Evolutionary conservation across 805 yeast genomes (phyloP), one percentile per base, ranked within the genome.

Genomic region (Zygoascus biomembranicola): DNA sequence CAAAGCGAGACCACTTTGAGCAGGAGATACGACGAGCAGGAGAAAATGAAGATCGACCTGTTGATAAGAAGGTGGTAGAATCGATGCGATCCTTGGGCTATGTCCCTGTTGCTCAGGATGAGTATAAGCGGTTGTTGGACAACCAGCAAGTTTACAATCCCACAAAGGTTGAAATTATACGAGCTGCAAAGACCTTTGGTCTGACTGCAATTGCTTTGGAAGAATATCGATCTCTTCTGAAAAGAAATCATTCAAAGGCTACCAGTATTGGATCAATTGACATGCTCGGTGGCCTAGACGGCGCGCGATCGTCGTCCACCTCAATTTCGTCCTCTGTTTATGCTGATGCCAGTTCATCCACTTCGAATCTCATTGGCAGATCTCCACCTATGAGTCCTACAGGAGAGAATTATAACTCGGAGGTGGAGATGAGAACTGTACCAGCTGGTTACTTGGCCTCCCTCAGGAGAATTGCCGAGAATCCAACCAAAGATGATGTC

Each of bases 131-230:
- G 16, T 60, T 69, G 19, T 51, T 66, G 9, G 63, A 63, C 8
- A 58, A 62, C 42, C 69, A 66, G 51, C 57, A 57, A 31, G 65
- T 63, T 16, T 65, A 63, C 43, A 62, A 62, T 19, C 71, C 71
- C 2, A 63, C 72, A 13, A 63, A 61, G 49, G 61, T 65, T 11
- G 73, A 69, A 19, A 59, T 69, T 16, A 57, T 66, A 19, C 59
- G 67, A 32, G 60, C 65, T 14, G 77, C 82, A 3, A 73, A 70
- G 60, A 64, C 64, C 14, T 73, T 74, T 58, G 73, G 74, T 8
- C 61, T 78, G 49, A 68, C 74, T 1, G 74, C 78, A 0, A 57
- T 78, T 44, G 72, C 80, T 1, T 57, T 65, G 5, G 78, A 74
- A 0, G 81, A 77, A 52, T 77, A 74, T 57, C 66, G 64, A 47